Evolutionary conservation across 176 grass and related monocot genomes (phyloP), one percentile per base, ranked within the genome.

Genomic region (Metroxylon sagu): DNA sequence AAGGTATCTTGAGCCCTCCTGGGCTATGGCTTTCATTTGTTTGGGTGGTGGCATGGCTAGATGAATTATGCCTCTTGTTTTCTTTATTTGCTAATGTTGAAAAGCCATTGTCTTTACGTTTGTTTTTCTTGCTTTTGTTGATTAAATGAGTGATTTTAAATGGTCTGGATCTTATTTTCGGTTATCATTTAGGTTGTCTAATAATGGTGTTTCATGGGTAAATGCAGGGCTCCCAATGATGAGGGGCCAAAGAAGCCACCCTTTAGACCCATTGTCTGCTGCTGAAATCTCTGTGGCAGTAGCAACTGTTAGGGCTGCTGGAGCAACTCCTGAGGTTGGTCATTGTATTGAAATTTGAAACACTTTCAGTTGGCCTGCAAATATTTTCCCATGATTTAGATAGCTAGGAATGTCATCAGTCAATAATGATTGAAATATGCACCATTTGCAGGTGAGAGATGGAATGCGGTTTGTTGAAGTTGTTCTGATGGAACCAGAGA

Each of bases 211-310:
- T 66, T 50, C 75, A 23, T 54, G 14, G 26, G 50, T 31, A 72
- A 55, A 14, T 78, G 30, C 85, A 99, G 94, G 94, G 69, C 92
- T 99, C 73, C 66, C 94, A 19, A 78, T 93, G 68, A 92, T 82
- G 25, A 81, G 94, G 76, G 88, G 76, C 54, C 94, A 99, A 67
- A 85, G 84, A 76, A 81, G 85, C 49, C 94, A 99, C 67, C 94
- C 94, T 63, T 82, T 99, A 71, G 88, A 99, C 29, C 94, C 94
- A 49, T 77, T 99, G 75, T 99, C 94, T 67, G 88, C 94, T 52
- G 94, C 94, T 73, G 94, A 99, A 89, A 93, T 99, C 71, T 87
- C 94, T 61, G 94, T 99, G 17, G 94, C 94, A 76, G 71, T 99
- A 73, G 84, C 79, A 80, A 99, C 94, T 71, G 94, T 99, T 61